Base-by-base conservation (phyloP, 768 basidiomycete species). In the Boletus vermiculosoides region DNA sequence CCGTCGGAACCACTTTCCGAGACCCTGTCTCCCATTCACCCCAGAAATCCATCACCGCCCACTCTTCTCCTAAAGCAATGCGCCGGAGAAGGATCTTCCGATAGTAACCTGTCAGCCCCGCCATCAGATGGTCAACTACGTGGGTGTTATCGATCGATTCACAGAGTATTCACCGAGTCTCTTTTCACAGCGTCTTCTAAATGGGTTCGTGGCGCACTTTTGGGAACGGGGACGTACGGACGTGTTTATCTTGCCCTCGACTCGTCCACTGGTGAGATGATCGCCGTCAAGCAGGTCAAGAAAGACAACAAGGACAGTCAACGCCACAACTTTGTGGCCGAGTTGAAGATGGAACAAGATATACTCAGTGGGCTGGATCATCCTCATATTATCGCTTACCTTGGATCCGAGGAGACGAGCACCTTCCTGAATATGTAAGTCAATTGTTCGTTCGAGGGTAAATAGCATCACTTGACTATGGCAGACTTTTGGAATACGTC, bases 221-320 rank as follows among this genome's bases (percentile, higher is more conserved):
- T 98, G 56, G 95, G 95, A 25, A 90, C 89, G 67, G 95, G 95
- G 28, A 94, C 92, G 16, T 98, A 94, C 67, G 95, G 95, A 13
- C 83, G 87, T 40, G 95, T 98, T 22, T 98, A 96, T 67, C 83
- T 98, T 55, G 95, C 91, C n/a, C 78, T 97, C 60, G 94, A 97
- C 66, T 88, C 88, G 30, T 92, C 92, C 2, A 95, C 92, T 2
- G 93, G 93, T 52, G 93, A 96, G 73, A 94, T 96, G 90, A 92
- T 98, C 68, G 95, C 96, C 11, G 95, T 98, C 59, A 98, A 98
- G 75, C 95, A 98, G 74, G 95, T 97, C 47, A 94, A 96, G 70
- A 82, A 92, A 52, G 94, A 95, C 74, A 88, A 87, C 70, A 88
- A 87, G 60, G 91, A 95, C 71, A 77, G 81, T 13, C 81, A 90